Conservation (phyloP, 108 stramenopile species). For the Nitzschia putrida region DNA sequence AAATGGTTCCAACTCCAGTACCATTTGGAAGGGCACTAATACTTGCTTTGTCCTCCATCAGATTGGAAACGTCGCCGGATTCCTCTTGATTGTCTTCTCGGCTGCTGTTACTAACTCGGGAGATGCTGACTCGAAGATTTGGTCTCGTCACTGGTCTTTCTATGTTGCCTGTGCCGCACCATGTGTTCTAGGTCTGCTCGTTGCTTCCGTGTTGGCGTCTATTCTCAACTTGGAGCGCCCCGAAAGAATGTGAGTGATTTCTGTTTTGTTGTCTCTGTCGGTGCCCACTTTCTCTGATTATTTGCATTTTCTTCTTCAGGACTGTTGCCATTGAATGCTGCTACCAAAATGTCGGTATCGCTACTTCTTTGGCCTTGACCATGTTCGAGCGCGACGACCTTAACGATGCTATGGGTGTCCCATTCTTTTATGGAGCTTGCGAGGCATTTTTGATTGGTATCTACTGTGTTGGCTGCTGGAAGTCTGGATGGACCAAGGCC, state of each 20-base stretch:
- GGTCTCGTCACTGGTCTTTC: slow-evolving; percentile 71
- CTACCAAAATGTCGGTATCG: slow-evolving; percentile 91
- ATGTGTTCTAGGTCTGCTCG: slow-evolving; percentile 61
- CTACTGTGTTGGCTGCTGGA: slow-evolving; percentile 74
- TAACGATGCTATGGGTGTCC: slow-evolving; percentile 74
- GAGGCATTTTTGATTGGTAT: slow-evolving; percentile 66
- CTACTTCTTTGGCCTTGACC: slow-evolving; percentile 67
- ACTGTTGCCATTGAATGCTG: slow-evolving; percentile 80
- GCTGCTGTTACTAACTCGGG: slow-evolving; percentile 63
- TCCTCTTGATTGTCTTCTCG: slow-evolving; percentile 71
- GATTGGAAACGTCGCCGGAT: slow-evolving; percentile 60
- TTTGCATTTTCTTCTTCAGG: slow-evolving; percentile 13
- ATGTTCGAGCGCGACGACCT: slow-evolving; percentile 74
- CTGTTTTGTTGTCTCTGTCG: not conserved
- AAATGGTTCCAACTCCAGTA: not conserved
- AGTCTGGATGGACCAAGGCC: slow-evolving; percentile 80
- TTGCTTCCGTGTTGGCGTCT: slow-evolving; percentile 56
- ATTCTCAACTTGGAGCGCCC: slow-evolving; percentile 53
- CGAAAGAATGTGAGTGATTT: slow-evolving; percentile 57
- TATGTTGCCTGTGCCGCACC: slow-evolving; percentile 69
- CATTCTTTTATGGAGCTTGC: slow-evolving; percentile 77
- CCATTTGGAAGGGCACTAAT: too few species aligned
- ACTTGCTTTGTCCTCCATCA: not conserved
- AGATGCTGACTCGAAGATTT: slow-evolving; percentile 59
- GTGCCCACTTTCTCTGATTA: not conserved